phyloP scores from a whole-genome alignment of 495 filamentous ascomycete genomes.

The Daldinia loculata region DNA sequence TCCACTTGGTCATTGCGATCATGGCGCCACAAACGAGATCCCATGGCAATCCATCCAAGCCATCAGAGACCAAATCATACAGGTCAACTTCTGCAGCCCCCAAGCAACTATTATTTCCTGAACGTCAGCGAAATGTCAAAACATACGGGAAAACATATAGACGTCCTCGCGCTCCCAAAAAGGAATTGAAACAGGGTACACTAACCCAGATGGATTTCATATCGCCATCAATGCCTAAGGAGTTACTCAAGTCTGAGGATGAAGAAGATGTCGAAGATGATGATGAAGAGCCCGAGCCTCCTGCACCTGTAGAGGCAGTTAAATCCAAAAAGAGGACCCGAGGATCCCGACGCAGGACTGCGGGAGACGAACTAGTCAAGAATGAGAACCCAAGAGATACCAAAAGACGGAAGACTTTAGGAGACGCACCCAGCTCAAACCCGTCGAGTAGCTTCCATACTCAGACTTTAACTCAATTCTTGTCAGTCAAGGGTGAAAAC shows the following conservation, averaged over 20 bases:
- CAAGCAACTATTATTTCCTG: conserved; percentile 53
- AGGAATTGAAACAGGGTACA: conserved; percentile 52
- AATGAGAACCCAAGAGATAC: conserved; percentile 31
- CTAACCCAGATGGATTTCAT: conserved; percentile 61
- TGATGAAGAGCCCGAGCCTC: conserved; percentile 2
- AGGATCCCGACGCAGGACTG: conserved; percentile 37
- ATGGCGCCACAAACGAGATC: conserved; percentile 50
- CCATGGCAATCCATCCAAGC: conserved; percentile 18
- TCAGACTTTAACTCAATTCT: conserved; percentile 56
- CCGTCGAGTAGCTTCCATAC: conserved; percentile 52
- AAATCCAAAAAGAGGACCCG: conserved; percentile 36
- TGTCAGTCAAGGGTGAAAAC: conserved; percentile 40
- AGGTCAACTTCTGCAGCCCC: conserved; percentile 53
- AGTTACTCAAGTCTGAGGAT: conserved; percentile 24
- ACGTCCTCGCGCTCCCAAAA: conserved; percentile 40
- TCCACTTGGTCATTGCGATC: conserved; percentile 8
- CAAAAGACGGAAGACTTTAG: conserved; percentile 56
- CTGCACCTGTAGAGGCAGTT: conserved; percentile 22
- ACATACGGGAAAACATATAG: conserved; percentile 47
- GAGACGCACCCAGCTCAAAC: conserved; percentile 46
- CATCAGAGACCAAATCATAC: conserved; percentile 25
- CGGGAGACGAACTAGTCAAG: conserved; percentile 30
- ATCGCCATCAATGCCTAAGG: conserved; percentile 29
- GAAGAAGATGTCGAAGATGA: conserved; percentile 1
- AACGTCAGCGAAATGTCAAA: conserved; percentile 45